phyloP scores from a whole-genome alignment of 2,329 filamentous ascomycete species.

The Penicillium palitans region DNA sequence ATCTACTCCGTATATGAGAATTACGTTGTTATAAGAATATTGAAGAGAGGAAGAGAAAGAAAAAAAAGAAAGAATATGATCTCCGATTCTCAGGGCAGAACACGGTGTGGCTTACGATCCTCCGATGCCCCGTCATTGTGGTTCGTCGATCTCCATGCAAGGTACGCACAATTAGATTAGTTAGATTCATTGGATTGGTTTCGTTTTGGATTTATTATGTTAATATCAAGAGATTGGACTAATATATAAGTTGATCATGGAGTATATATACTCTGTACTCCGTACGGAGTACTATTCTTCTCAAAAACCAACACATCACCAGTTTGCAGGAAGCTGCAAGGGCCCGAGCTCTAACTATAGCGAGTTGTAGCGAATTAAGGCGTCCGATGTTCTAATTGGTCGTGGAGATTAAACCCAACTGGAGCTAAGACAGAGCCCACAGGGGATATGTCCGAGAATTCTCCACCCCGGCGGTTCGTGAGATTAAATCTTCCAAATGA shows the following conservation, averaged over 20 bases:
- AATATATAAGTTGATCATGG: background rate
- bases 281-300: background rate
- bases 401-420: background rate
- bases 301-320: background rate
- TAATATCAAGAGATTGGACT: too few species aligned
- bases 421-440: background rate
- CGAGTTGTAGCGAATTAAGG: background rate
- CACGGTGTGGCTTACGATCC: slow-evolving; percentile 13
- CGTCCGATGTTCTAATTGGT: background rate
- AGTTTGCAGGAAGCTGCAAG: background rate
- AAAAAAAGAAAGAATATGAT: background rate
- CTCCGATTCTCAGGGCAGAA: slow-evolving; percentile 12
- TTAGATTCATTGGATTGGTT: background rate
- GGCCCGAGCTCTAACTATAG: background rate
- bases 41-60: background rate
- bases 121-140: slow-evolving; percentile 10
- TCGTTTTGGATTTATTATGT: background rate
- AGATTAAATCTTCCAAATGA: background rate
- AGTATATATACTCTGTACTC: background rate
- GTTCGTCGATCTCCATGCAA: slow-evolving; percentile 22
- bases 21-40: background rate
- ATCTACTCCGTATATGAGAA: background rate
- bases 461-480: slow-evolving; percentile 20
- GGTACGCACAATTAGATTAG: background rate
- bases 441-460: background rate